phyloP scores from a whole-genome alignment of 345 rosid species.

The Brassica napus region Da-Ae NC_063442.1:14374001-14374500 shows the following conservation, averaged over 20 bases:
- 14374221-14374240: slow-evolving; percentile 88
- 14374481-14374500: slow-evolving; percentile 54
- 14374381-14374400: slow-evolving; percentile 18
- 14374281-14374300: slow-evolving; percentile 54
- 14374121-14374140: not conserved
- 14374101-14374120: not conserved
- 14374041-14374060: not conserved
- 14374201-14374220: slow-evolving; percentile 51
- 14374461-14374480: slow-evolving; percentile 38
- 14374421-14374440: slow-evolving; percentile 81
- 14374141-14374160: slow-evolving; percentile 37
- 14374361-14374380: not conserved
- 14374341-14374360: slow-evolving; percentile 29
- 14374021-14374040: not conserved
- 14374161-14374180: not conserved
- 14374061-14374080: not conserved
- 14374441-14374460: slow-evolving; percentile 66
- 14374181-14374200: slow-evolving; percentile 28
- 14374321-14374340: slow-evolving; percentile 42
- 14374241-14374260: slow-evolving; percentile 77
- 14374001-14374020: not conserved
- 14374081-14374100: not conserved
- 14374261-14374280: slow-evolving; percentile 75
- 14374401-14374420: slow-evolving; percentile 81
- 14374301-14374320: slow-evolving; percentile 77